These are phyloP conservation scores for Globisporangium polare DNA, from an alignment of 352 stramenopile species.

Conservation along the genomic window DNA sequence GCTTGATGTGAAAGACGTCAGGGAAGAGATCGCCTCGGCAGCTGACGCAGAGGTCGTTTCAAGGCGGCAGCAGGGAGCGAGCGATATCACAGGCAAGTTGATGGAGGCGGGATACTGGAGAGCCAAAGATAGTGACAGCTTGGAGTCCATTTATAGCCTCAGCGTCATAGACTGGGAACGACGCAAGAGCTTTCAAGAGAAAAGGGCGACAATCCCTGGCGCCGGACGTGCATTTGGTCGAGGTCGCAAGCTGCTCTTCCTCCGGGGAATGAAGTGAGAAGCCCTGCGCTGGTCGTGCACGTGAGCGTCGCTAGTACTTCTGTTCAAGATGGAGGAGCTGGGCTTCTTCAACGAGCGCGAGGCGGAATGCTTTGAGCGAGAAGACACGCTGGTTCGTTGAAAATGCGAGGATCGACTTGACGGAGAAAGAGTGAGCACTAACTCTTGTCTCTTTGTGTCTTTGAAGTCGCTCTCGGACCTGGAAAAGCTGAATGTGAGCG, in stretches of 20 bases:
- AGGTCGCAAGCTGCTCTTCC: slow-evolving; percentile 1
- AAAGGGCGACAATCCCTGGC: slow-evolving; percentile 11
- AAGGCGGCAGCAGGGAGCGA: no score
- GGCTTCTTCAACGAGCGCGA: slow-evolving; percentile 82
- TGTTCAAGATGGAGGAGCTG: slow-evolving; percentile 67
- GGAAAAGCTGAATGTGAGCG: slow-evolving; percentile 82
- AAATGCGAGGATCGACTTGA: background rate
- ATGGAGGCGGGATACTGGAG: background rate
- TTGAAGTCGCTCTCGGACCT: slow-evolving; percentile 71
- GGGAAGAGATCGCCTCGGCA: no score
- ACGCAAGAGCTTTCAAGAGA: slow-evolving; percentile 14
- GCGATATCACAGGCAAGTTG: background rate
- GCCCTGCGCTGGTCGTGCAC: slow-evolving; percentile 12
- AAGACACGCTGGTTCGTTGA: slow-evolving; percentile 67
- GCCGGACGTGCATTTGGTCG: slow-evolving; percentile 4
- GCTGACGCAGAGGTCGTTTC: slow-evolving; percentile 7
- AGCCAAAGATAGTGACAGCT: slow-evolving; percentile 1
- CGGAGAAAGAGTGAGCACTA: background rate
- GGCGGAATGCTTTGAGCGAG: slow-evolving; percentile 79
- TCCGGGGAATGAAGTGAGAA: slow-evolving; percentile 38
- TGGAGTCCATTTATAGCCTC: slow-evolving; percentile 5
- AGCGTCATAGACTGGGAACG: background rate
- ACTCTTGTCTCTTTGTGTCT: slow-evolving; percentile 1
- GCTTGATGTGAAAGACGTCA: no score
- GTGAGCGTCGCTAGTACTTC: slow-evolving; percentile 10